phyloP scores from a whole-genome alignment of 169 alveolate species.

The Plasmodium knowlesi region DNA sequence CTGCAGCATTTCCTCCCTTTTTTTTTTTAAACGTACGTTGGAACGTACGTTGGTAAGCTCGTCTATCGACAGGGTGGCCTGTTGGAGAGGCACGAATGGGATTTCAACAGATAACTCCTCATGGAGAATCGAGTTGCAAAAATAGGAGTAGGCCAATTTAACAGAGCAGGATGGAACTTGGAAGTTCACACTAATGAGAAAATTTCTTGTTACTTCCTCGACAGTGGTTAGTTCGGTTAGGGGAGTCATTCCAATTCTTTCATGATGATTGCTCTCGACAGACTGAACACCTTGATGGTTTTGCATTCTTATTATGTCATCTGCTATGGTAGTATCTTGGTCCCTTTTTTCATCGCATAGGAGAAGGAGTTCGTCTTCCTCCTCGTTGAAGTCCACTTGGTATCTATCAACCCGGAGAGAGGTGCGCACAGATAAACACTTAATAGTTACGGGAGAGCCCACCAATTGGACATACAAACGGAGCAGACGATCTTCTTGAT shows the following conservation, averaged over 20 bases:
- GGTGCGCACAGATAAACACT: background rate
- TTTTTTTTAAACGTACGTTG: background rate
- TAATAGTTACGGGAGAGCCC: background rate
- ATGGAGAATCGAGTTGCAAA: background rate
- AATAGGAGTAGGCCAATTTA: constrained; percentile 6
- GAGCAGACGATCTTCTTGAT: background rate
- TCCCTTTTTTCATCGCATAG: background rate
- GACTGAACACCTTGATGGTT: background rate
- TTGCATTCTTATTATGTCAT: background rate
- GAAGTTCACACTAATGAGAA: background rate
- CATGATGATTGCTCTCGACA: background rate
- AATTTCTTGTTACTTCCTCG: background rate
- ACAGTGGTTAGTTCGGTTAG: background rate
- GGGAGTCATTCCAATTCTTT: background rate
- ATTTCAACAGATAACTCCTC: background rate
- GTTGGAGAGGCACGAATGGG: constrained; percentile 19
- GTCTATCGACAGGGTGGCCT: constrained; percentile 13
- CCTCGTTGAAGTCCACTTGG: background rate
- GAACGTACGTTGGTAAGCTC: constrained; percentile 30
- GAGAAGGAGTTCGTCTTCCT: background rate
- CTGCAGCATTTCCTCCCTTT: background rate
- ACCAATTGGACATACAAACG: constrained; percentile 5
- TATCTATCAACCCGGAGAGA: background rate
- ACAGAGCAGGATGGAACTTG: background rate
- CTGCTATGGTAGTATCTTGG: background rate